Conservation (phyloP, 106 monocot genomes). For the Dioscorea dumetorum region DNA sequence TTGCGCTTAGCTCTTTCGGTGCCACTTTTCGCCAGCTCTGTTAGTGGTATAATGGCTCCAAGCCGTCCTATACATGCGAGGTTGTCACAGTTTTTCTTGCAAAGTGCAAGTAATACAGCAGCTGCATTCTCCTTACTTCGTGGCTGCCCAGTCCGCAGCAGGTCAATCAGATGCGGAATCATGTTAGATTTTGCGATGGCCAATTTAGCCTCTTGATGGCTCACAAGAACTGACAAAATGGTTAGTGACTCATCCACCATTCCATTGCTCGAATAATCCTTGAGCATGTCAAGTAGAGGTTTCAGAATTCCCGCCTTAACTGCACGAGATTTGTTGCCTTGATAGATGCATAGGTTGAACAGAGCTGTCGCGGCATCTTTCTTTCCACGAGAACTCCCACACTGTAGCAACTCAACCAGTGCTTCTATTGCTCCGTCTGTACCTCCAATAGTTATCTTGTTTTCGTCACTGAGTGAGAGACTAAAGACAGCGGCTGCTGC, state of each 20-base stretch:
- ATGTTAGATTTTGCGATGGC: slow-evolving; percentile 52
- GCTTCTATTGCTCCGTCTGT: slow-evolving; percentile 72
- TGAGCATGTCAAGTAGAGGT: slow-evolving; percentile 57
- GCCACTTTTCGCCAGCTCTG: slow-evolving; percentile 58
- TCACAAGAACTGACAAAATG: slow-evolving; percentile 35
- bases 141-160: slow-evolving; percentile 52
- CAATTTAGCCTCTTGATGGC: slow-evolving; percentile 55
- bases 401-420: slow-evolving; percentile 65
- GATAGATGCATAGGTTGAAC: slow-evolving; percentile 89
- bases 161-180: slow-evolving; percentile 56
- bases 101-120: slow-evolving; percentile 66
- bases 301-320: slow-evolving; percentile 58
- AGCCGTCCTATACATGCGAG: slow-evolving; percentile 51
- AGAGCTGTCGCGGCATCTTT: slow-evolving; percentile 95
- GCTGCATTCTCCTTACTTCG: slow-evolving; percentile 83
- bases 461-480: slow-evolving; percentile 54
- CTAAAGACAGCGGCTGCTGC: slow-evolving; percentile 91
- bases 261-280: slow-evolving; percentile 28
- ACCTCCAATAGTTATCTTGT: slow-evolving; percentile 37
- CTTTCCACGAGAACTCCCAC: slow-evolving; percentile 63
- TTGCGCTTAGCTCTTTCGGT: slow-evolving; percentile 79
- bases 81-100: slow-evolving; percentile 65
- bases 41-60: slow-evolving; percentile 51
- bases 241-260: slow-evolving; percentile 76
- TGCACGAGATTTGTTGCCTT: slow-evolving; percentile 71